Percentiles rank a stretch among this genome's conserved stretches.
Conservation (phyloP, 176 grass and related monocot species). For the Elaeis guineensis region DNA sequence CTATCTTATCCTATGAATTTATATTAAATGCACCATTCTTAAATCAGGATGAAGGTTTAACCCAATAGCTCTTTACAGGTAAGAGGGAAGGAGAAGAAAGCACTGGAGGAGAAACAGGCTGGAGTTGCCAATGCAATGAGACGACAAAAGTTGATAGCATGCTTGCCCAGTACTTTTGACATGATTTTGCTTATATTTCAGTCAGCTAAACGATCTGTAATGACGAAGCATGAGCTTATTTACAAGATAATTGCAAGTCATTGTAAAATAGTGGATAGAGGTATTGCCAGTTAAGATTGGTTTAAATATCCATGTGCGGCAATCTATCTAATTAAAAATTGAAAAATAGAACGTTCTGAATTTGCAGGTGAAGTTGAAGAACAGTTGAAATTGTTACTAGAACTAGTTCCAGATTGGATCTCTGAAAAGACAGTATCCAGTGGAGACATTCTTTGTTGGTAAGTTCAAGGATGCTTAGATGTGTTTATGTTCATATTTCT, state of each 20-base stretch:
- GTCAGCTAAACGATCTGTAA: conserved; percentile 53
- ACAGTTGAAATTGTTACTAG: conserved; percentile 51
- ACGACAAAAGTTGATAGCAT: conserved; percentile 60
- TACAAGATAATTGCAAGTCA: conserved; percentile 56
- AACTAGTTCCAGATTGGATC: conserved; percentile 77
- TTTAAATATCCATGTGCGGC: too few relatives aligned
- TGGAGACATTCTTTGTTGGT: conserved; percentile 54
- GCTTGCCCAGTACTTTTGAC: conserved; percentile 51
- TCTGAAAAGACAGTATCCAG: conserved; percentile 39
- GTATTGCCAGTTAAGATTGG: conserved; percentile 13
- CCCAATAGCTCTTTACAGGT: conserved; percentile 30
- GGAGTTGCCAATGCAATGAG: conserved; percentile 38
- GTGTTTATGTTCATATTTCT: conserved; percentile 3
- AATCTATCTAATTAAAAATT: too few relatives aligned
- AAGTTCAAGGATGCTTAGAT: conserved; percentile 1
- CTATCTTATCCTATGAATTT: too few relatives aligned
- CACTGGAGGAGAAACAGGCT: conserved; percentile 36
- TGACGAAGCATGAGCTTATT: conserved; percentile 73
- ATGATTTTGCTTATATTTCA: conserved; percentile 49
- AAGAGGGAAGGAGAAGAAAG: conserved; percentile 51
- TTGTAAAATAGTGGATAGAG: conserved; percentile 54
- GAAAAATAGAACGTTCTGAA: neutral
- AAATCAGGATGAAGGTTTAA: conserved; percentile 2
- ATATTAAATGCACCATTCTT: neutral
- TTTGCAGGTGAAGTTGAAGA: conserved; percentile 63